Percentiles rank a stretch among this genome's conserved stretches.
phyloP scores from a whole-genome alignment of 2,329 filamentous ascomycete species.

The Nemania sp. region DNA sequence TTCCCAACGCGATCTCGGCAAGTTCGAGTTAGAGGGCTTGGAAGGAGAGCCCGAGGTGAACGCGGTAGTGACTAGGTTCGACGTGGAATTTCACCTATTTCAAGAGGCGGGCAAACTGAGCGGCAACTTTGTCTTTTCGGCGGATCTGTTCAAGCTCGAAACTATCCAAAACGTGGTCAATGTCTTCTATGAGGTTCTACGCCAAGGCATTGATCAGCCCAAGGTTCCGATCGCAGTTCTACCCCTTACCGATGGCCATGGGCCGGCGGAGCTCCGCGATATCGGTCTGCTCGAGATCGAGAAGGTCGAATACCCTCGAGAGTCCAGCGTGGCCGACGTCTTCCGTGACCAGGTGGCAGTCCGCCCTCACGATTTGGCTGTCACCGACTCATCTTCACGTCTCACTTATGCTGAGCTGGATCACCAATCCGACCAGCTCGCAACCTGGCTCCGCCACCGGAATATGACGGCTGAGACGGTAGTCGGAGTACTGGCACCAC shows the following conservation, averaged over 20 bases:
- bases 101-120: conserved; percentile 6
- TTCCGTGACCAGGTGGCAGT: conserved; percentile 13
- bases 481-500: conserved; percentile 15
- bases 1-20: conserved; percentile 19
- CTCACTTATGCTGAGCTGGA: conserved; percentile 19
- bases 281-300: conserved; percentile 12
- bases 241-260: conserved; percentile 16
- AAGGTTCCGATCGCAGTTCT: conserved; percentile 11
- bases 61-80: conserved; percentile 12
- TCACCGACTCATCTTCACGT: conserved; percentile 11
- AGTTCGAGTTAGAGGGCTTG: conserved; percentile 12
- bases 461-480: conserved; percentile 16
- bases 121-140: conserved; percentile 12
- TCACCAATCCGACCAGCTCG: conserved; percentile 15
- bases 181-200: conserved; percentile 9
- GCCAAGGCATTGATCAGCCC: conserved; percentile 8
- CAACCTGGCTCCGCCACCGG: conserved; percentile 7
- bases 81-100: conserved; percentile 18
- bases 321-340: conserved; percentile 17
- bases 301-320: conserved; percentile 9
- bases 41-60: conserved; percentile 8
- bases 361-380: conserved; percentile 3
- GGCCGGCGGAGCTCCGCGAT: neutral
- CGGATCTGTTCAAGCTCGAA: conserved; percentile 16
- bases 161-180: conserved; percentile 7